Evolutionary conservation across 768 basidiomycete species (phyloP).

Genomic region (Hortiboletus flavorubellus): DNA sequence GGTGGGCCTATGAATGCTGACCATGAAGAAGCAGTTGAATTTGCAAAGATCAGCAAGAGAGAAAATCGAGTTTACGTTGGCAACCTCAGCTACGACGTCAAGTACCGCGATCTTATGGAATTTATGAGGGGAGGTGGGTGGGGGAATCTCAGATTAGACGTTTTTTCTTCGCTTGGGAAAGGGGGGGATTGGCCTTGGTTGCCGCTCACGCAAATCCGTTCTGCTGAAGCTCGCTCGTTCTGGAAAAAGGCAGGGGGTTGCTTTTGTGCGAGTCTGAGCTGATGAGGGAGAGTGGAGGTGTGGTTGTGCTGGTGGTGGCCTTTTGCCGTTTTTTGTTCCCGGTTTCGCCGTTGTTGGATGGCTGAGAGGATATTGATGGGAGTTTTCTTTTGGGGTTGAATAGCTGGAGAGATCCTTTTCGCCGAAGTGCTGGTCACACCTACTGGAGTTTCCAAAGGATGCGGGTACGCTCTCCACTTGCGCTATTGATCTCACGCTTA

Average conservation of each 20-base stretch:
- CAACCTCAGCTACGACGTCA: slow-evolving; percentile 98
- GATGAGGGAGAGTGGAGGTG: slow-evolving; percentile 34
- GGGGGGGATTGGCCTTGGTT: slow-evolving; percentile 28
- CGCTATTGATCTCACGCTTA: slow-evolving; percentile 7
- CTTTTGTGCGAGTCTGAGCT: slow-evolving; percentile 34
- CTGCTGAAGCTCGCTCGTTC: slow-evolving; percentile 35
- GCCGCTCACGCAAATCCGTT: slow-evolving; percentile 33
- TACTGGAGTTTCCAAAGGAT: slow-evolving; percentile 96
- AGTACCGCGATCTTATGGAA: slow-evolving; percentile 98
- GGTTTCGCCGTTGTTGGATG: slow-evolving; percentile 46
- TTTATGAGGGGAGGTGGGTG: slow-evolving; percentile 99
- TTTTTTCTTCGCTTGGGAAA: slow-evolving; percentile 47
- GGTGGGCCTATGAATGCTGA: slow-evolving; percentile 89
- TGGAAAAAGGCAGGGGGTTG: slow-evolving; percentile 31
- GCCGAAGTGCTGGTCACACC: slow-evolving; percentile 98
- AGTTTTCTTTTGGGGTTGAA: slow-evolving; percentile 85
- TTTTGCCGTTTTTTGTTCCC: slow-evolving; percentile 39
- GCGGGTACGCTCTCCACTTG: slow-evolving; percentile 70
- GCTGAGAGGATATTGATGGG: slow-evolving; percentile 89
- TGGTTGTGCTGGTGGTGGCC: slow-evolving; percentile 34
- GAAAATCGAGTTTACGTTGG: slow-evolving; percentile 99
- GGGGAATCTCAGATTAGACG: slow-evolving; percentile 62
- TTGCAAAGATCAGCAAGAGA: slow-evolving; percentile 93
- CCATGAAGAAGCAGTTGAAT: slow-evolving; percentile 92
- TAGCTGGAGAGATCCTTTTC: slow-evolving; percentile 99